Percentiles rank a stretch among this genome's conserved stretches.
Conservation (phyloP, 495 filamentous ascomycete genomes). For the Talaromyces trachyspermus region DNA sequence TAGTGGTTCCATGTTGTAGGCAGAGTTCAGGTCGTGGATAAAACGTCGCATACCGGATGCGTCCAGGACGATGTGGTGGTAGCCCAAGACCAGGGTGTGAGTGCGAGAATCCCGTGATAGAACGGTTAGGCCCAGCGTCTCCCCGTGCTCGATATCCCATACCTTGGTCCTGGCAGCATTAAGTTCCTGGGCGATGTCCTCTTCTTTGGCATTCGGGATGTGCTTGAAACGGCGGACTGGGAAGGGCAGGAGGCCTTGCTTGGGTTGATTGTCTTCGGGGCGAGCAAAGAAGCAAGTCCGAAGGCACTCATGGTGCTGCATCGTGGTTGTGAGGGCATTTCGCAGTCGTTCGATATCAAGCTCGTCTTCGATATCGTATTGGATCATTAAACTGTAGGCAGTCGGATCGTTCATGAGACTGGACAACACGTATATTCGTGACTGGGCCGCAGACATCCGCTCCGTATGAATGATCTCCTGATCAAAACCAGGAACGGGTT, state of each 20-base stretch:
- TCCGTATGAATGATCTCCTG: constrained; percentile 1
- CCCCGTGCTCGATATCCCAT: constrained; percentile 2
- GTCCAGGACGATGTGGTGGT: constrained; percentile 7
- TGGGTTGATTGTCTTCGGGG: constrained; percentile 1
- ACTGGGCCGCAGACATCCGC: constrained; percentile 27
- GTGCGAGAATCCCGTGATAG: constrained; percentile 1
- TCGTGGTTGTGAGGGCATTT: constrained; percentile 17
- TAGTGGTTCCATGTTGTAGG: not conserved
- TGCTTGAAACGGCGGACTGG: constrained; percentile 8
- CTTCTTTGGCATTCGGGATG: constrained; percentile 4
- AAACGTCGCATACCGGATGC: constrained; percentile 4
- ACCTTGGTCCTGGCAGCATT: constrained; percentile 3
- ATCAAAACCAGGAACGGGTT: too few relatives aligned
- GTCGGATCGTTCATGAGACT: constrained; percentile 20
- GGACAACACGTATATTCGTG: constrained; percentile 30
- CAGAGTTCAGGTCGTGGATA: constrained; percentile 4
- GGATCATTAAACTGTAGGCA: constrained; percentile 16
- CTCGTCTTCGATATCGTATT: constrained; percentile 7
- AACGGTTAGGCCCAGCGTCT: constrained; percentile 4
- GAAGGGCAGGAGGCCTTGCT: constrained; percentile 5
- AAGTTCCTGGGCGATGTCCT: constrained; percentile 7
- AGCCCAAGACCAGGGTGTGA: constrained; percentile 6
- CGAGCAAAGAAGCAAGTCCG: constrained; percentile 12
- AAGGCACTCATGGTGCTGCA: not conserved
- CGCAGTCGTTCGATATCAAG: constrained; percentile 12